Conservation (phyloP, 2,329 filamentous ascomycete species). For the Exophiala spinifera region DNA sequence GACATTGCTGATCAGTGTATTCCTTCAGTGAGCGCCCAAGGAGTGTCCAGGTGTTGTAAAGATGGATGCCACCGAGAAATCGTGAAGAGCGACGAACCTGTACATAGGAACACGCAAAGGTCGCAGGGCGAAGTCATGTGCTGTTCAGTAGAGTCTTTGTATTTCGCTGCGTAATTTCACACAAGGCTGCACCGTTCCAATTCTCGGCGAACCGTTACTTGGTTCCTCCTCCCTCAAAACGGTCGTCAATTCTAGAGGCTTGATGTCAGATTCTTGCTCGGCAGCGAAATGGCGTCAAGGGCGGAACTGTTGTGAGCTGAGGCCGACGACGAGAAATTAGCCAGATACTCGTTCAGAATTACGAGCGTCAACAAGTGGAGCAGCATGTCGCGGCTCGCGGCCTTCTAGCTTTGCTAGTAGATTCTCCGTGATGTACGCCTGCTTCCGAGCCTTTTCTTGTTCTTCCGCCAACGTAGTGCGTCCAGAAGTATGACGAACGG, state of each 20-base stretch:
- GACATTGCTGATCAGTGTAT: no score
- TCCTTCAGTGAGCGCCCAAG: no score
- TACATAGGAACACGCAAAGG: conserved; percentile 54
- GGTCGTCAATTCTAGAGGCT: no score
- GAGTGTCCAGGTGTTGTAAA: conserved; percentile 51
- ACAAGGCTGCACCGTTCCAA: conserved; percentile 50
- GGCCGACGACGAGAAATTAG: no score
- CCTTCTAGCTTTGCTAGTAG: not conserved
- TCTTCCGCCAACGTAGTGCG: not conserved
- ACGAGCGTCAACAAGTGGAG: no score
- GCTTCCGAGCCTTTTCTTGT: not conserved
- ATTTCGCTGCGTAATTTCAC: conserved; percentile 56
- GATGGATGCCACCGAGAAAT: conserved; percentile 42
- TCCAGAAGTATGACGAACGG: not conserved
- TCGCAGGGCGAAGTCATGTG: conserved; percentile 53
- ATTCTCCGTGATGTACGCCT: not conserved
- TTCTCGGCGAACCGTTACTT: conserved; percentile 17
- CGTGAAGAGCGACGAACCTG: conserved; percentile 49
- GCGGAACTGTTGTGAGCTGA: no score
- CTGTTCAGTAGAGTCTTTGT: conserved; percentile 48
- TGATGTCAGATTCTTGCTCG: no score
- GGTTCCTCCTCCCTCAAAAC: no score
- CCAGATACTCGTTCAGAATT: no score
- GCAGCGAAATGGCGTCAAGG: no score
- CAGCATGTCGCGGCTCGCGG: not conserved